Base-by-base conservation (phyloP, 352 stramenopile genomes). In the Phytophthora cactorum region DNA sequence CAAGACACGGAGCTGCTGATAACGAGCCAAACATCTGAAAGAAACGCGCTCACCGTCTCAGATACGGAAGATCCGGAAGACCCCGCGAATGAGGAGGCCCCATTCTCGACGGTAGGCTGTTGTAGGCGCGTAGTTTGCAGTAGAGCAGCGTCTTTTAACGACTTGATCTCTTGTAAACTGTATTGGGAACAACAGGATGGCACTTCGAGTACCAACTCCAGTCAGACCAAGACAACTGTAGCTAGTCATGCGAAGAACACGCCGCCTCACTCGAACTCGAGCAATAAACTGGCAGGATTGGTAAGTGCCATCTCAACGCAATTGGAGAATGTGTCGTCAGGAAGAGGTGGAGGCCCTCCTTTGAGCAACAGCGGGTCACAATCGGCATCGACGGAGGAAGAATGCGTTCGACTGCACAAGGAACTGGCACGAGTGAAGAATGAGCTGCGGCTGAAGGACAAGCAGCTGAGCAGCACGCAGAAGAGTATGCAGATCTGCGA, bases 401-500 rank as follows among this genome's bases (percentile, higher is more conserved):
- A 87, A 10, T 68, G 53, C 25, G 39, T 55, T 59, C 70, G 63
- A 8, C 45, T 87, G 27, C 68, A 84, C 1, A 92, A 92, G 47
- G 85, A 95, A 44, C 72, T 90, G 28, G 31, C 55, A 17, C 75
- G 72, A 11, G 36, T 88, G 29, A 86, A 82, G 44, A 66, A 67
- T 0, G 88, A 95, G 12, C 61, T 92, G 34, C 70, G 78, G 0
- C 28, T 79, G 6, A 91, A 89, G 53, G 88, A 95, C 11, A 90
- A 90, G 49, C 70, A 80, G 31, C 57, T 94, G 7, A 68, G 56
- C 36, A 82, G 70, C 17, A 75, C 73, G 0, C 81, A 93, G 61
- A 82, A 86, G 50, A 89, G 75, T 55, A 56, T 91, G 39, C 62
- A 81, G 32, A 77, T 90, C 29, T 91, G 75, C 47, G 84, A 95